Evolutionary conservation across 306 rosid genomes (phyloP).

Genomic region (Prunus armeniaca): DNA sequence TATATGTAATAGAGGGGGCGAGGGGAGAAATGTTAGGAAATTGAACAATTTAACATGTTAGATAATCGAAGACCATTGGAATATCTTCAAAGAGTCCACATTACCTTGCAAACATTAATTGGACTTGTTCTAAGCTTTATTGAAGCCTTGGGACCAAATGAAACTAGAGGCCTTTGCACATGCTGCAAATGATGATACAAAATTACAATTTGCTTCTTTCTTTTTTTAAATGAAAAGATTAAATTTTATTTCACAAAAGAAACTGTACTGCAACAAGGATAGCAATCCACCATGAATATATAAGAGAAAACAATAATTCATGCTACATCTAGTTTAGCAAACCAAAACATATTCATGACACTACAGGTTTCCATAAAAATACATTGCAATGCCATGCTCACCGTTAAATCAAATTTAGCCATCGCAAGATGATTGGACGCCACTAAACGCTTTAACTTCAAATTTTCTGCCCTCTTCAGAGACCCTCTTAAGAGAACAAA

Average conservation of each 20-base stretch:
- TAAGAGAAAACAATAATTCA: too few species aligned
- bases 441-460: conserved; percentile 78
- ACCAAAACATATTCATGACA: too few species aligned
- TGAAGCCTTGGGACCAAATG: conserved; percentile 93
- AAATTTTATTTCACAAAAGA: too few species aligned
- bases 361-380: neutral
- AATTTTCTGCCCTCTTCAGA: conserved; percentile 87
- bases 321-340: too few species aligned
- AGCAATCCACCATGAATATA: too few species aligned
- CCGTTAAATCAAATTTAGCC: conserved; percentile 93
- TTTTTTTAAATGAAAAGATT: too few species aligned
- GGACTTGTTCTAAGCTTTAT: conserved; percentile 85
- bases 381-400: conserved; percentile 33
- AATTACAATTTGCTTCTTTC: neutral
- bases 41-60: conserved; percentile 5
- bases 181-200: conserved; percentile 55
- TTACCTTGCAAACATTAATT: conserved; percentile 80
- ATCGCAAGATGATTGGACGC: conserved; percentile 96
- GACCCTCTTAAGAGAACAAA: conserved; percentile 93
- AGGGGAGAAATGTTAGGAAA: conserved; percentile 4
- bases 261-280: too few species aligned
- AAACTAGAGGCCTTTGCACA: conserved; percentile 85
- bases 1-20: conserved; percentile 13
- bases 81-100: conserved; percentile 20
- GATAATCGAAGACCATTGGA: conserved; percentile 19